These are phyloP conservation scores for Saccharomycopsis phalli DNA, from an alignment of 1,139 yeast genomes.

Conservation along the genomic window DNA sequence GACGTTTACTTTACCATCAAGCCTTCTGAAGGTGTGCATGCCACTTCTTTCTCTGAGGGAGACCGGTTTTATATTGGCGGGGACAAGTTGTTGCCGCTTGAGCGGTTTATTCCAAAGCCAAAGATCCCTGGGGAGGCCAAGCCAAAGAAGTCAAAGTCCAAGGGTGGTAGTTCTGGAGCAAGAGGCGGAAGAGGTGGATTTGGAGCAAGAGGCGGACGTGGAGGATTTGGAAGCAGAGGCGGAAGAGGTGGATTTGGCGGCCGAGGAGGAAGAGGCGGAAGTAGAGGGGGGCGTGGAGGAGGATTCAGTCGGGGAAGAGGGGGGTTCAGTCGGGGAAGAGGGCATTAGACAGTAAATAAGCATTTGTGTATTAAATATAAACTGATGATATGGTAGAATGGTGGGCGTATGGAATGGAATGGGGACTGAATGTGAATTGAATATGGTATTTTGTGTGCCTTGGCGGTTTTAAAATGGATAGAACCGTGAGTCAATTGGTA, in stretches of 20 bases:
- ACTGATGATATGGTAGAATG: too few species aligned
- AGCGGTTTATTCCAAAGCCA: constrained; percentile 92
- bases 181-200: constrained; percentile 35
- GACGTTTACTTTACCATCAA: constrained; percentile 95
- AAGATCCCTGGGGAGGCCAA: constrained; percentile 72
- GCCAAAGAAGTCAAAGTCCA: constrained; percentile 59
- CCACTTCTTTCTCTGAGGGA: constrained; percentile 85
- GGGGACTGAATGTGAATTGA: too few species aligned
- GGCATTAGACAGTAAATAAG: too few species aligned
- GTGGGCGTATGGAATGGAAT: too few species aligned
- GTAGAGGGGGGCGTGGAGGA: constrained; percentile 35
- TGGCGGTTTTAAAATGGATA: too few species aligned
- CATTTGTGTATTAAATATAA: too few species aligned
- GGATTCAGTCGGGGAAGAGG: constrained; percentile 44
- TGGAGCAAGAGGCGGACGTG: constrained; percentile 34
- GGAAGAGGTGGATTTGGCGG: constrained; percentile 41
- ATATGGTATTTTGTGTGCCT: too few species aligned
- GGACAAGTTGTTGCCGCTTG: constrained; percentile 90
- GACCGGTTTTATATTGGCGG: constrained; percentile 94
- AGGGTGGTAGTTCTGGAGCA: constrained; percentile 40
- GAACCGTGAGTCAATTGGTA: too few species aligned
- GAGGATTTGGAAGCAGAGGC: constrained; percentile 36
- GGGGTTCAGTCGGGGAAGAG: constrained; percentile 28
- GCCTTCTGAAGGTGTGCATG: constrained; percentile 93
- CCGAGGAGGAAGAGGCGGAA: constrained; percentile 41